Conservation (phyloP, 2,329 filamentous ascomycete genomes). For the Sclerotinia minor region DNA sequence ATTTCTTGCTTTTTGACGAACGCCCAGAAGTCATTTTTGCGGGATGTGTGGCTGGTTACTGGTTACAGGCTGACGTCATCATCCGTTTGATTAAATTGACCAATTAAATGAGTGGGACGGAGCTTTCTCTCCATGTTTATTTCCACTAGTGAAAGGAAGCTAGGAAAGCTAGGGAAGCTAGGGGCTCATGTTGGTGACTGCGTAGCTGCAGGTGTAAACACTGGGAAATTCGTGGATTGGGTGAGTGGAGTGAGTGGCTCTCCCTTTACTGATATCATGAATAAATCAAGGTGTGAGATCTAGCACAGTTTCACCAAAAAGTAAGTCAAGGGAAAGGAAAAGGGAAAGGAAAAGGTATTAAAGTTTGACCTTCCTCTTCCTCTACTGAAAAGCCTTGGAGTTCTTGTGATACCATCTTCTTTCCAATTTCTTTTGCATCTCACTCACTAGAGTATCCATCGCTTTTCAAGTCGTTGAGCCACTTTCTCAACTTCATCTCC, state of each 20-base stretch:
- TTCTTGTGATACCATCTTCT: slow-evolving; percentile 2
- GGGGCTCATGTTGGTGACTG: neutral
- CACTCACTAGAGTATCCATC: neutral
- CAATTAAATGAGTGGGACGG: neutral
- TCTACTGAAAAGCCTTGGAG: neutral
- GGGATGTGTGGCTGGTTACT: slow-evolving; percentile 2
- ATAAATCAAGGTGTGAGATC: neutral
- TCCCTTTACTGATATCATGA: slow-evolving; percentile 2
- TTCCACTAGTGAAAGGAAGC: neutral
- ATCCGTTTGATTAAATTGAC: neutral
- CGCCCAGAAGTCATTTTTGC: neutral
- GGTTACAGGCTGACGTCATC: slow-evolving; percentile 1
- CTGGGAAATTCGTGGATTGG: neutral
- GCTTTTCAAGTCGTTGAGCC: neutral
- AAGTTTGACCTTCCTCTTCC: slow-evolving; percentile 1
- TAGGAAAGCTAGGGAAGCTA: neutral
- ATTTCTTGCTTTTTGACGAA: neutral
- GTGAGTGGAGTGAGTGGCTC: neutral
- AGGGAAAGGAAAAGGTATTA: slow-evolving; percentile 8
- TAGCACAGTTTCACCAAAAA: slow-evolving; percentile 3
- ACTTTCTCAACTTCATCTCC: neutral
- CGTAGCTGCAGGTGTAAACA: slow-evolving; percentile 4
- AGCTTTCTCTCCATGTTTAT: slow-evolving; percentile 1
- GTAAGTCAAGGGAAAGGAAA: neutral
- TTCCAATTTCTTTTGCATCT: neutral